phyloP scores from a whole-genome alignment of 208 protist species.

The Wallacemonas sp. region DNA sequence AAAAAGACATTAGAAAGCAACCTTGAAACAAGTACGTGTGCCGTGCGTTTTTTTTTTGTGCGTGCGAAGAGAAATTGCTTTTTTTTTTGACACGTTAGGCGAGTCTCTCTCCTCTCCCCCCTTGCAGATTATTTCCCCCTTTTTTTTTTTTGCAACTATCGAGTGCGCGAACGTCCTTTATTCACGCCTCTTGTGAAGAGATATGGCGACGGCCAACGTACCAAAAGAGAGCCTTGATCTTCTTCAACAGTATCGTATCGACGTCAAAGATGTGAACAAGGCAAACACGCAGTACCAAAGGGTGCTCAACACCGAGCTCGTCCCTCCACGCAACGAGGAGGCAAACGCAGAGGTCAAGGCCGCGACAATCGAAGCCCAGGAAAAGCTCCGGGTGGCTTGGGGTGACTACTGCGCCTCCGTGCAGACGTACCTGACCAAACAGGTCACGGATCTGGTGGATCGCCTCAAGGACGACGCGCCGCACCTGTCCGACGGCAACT shows the following conservation, averaged over 20 bases:
- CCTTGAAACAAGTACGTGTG: too few species aligned
- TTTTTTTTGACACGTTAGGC: too few species aligned
- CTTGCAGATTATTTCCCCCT: not conserved
- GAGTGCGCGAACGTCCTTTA: too few species aligned
- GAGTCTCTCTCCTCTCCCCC: too few species aligned
- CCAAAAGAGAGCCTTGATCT: slow-evolving; percentile 49
- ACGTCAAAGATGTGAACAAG: slow-evolving; percentile 78
- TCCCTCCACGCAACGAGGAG: slow-evolving; percentile 25
- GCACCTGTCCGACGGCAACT: not conserved
- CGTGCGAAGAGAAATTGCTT: too few species aligned
- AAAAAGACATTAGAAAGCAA: slow-evolving; percentile 9
- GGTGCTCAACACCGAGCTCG: slow-evolving; percentile 40
- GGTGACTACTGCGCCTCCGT: slow-evolving; percentile 51
- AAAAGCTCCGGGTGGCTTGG: slow-evolving; percentile 48
- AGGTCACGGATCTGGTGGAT: slow-evolving; percentile 28
- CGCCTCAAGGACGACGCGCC: not conserved
- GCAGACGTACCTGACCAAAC: slow-evolving; percentile 40
- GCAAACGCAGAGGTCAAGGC: slow-evolving; percentile 32
- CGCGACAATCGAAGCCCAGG: slow-evolving; percentile 27
- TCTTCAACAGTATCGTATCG: slow-evolving; percentile 68
- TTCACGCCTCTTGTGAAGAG: not conserved
- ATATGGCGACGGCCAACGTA: slow-evolving; percentile 58
- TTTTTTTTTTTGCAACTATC: slow-evolving; percentile 34
- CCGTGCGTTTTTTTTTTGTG: too few species aligned
- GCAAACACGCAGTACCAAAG: slow-evolving; percentile 54